A percentile compares a stretch with the other conserved stretches of the same genome.
Conservation (phyloP, 2,329 filamentous ascomycete genomes). For the Sporothrix curviconia region DNA sequence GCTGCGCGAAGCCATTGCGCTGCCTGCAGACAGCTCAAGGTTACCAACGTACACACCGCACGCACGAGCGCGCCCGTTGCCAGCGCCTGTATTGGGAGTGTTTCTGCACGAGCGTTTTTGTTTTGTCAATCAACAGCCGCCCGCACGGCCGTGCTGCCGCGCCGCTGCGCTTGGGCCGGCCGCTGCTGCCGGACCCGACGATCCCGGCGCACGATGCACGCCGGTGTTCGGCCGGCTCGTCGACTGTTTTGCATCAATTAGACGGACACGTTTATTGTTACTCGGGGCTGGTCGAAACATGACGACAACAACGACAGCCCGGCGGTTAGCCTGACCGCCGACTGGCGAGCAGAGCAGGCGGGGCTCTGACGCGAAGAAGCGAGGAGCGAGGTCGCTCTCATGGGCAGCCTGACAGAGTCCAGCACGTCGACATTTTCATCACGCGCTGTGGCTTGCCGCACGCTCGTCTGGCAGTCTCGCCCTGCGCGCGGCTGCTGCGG, state of each 20-base stretch:
- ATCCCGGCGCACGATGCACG: constrained; percentile 32
- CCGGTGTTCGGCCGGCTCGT: constrained; percentile 32
- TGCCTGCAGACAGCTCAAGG: constrained; percentile 38
- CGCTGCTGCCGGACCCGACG: constrained; percentile 26
- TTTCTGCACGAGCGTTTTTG: constrained; percentile 52
- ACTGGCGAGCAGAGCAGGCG: constrained; percentile 32
- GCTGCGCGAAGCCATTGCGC: constrained; percentile 42
- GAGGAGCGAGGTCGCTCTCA: constrained; percentile 24
- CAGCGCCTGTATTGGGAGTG: constrained; percentile 50
- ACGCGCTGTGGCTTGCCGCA: constrained; percentile 38
- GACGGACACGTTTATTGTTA: constrained; percentile 34
- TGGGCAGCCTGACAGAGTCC: constrained; percentile 32
- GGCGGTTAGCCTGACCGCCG: not conserved
- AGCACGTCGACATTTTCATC: constrained; percentile 35
- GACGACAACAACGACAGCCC: constrained; percentile 16
- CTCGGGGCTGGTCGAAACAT: constrained; percentile 29
- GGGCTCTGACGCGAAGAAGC: constrained; percentile 35
- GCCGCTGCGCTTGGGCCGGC: constrained; percentile 28
- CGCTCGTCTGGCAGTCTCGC: constrained; percentile 36
- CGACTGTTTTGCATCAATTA: constrained; percentile 25
- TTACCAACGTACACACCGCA: constrained; percentile 19
- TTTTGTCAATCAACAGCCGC: constrained; percentile 44
- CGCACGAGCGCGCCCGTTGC: constrained; percentile 26
- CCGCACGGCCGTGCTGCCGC: constrained; percentile 28
- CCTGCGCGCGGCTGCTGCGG: constrained; percentile 34